These are phyloP conservation scores for Excoecaria agallocha DNA, from an alignment of 345 rosid species.

Conservation along the genomic window DNA sequence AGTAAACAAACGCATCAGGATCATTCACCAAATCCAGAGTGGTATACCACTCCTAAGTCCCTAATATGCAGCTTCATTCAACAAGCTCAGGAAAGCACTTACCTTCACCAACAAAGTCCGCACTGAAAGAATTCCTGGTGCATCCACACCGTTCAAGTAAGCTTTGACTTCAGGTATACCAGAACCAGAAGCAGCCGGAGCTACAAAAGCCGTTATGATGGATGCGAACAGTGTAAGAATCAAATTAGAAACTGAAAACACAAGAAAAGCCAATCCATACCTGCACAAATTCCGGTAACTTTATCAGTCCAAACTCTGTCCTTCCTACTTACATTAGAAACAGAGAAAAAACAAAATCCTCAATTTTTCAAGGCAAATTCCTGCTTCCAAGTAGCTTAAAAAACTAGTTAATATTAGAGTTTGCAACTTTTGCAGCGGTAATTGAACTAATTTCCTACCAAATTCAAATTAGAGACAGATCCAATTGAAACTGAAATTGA, in stretches of 20 bases:
- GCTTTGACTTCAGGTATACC: constrained; percentile 98
- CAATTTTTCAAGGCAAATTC: background rate
- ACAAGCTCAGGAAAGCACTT: background rate
- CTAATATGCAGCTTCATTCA: too few species aligned
- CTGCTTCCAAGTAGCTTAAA: background rate
- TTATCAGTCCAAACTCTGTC: background rate
- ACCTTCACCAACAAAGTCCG: constrained; percentile 78
- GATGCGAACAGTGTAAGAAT: constrained; percentile 67
- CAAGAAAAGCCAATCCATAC: constrained; percentile 62
- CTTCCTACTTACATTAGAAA: too few species aligned
- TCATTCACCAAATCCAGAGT: background rate
- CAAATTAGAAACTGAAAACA: constrained; percentile 64
- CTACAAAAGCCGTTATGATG: constrained; percentile 55
- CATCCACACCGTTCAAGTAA: constrained; percentile 91
- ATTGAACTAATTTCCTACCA: background rate
- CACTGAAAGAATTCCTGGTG: constrained; percentile 69
- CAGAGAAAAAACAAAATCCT: background rate
- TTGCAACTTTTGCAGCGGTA: background rate
- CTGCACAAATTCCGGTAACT: constrained; percentile 31
- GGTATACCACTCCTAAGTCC: too few species aligned
- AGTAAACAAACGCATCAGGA: background rate
- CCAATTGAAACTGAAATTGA: background rate
- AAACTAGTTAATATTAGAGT: background rate
- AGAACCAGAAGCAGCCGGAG: constrained; percentile 93
- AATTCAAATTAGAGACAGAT: background rate